Evolutionary conservation across 306 rosid genomes (phyloP), one percentile per base, ranked within the genome.

Genomic region (Inga oerstediana): DNA sequence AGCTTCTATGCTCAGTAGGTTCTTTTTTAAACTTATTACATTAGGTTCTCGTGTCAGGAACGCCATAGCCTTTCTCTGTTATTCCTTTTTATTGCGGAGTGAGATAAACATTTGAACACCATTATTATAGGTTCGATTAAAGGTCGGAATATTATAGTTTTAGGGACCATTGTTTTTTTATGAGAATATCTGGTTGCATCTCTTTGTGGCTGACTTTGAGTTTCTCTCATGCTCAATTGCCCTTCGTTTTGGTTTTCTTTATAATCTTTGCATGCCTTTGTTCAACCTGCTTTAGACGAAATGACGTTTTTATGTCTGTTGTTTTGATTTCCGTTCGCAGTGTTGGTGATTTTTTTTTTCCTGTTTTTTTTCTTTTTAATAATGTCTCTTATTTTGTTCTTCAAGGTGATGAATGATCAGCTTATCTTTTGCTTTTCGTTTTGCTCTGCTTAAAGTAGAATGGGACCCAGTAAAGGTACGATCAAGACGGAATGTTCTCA

Each of bases 371-470:
- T 27, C 30, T 27, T 27, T n/a, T 54, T 6, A 4, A 4, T 58
- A 3, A 58, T 58, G 32, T n/a, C 13, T 58, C 65, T n/a, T 27
- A 27, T 64, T 30, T 64, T 6, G 39, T 30, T 64, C 37, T 64
- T 32, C 9, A 64, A 27, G 37, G 17, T 30, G 16, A 69, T 69
- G 74, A 69, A 69, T 37, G 45, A 20, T 69, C 49, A 8, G 48
- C 48, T 69, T 8, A 62, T 62, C 8, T 17, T 9, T 37, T 37
- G 27, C 34, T 32, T 32, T 32, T 2, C 3, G 34, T 32, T 32
- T 56, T 56, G 62, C 56, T 78, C 77, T 61, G 10, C 7, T 44
- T 32, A 19, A 76, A 51, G 15, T 32, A 80, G 74, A 76, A 91
- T 83, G 91, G 43, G 72, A 44, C 4, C 35, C 3, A 49, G 1